Percentiles rank a stretch among this genome's conserved stretches.
These are phyloP conservation scores for Solanum lignicaule DNA, from an alignment of 257 asterid species.

Conservation along the genomic window DNA sequence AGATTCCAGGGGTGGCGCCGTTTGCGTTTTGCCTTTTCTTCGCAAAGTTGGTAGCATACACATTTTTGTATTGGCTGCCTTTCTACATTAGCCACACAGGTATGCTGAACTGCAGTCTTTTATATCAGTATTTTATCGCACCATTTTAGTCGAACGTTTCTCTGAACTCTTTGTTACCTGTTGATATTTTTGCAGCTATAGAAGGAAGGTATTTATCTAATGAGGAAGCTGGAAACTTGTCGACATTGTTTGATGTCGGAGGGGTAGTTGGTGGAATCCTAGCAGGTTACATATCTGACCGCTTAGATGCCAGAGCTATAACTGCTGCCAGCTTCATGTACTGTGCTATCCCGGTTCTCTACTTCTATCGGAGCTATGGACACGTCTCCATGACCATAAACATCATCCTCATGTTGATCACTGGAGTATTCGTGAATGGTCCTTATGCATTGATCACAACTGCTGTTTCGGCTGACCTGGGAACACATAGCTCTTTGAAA, in stretches of 20 bases:
- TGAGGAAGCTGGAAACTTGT: slow-evolving; percentile 84
- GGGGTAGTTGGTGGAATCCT: slow-evolving; percentile 91
- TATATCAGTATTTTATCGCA: not conserved
- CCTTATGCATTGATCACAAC: slow-evolving; percentile 97
- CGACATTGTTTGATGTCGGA: slow-evolving; percentile 87
- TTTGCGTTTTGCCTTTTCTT: slow-evolving; percentile 66
- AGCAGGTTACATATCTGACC: slow-evolving; percentile 88
- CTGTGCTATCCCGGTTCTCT: slow-evolving; percentile 90
- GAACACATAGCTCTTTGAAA: slow-evolving; percentile 86
- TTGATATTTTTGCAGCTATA: slow-evolving; percentile 45
- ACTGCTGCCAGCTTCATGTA: slow-evolving; percentile 98
- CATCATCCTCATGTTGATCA: slow-evolving; percentile 61
- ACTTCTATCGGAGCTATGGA: slow-evolving; percentile 71
- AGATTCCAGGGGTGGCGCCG: slow-evolving; percentile 88
- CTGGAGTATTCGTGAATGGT: slow-evolving; percentile 84
- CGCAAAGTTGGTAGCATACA: slow-evolving; percentile 85
- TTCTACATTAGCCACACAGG: slow-evolving; percentile 97
- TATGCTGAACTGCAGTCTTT: slow-evolving; percentile 1
- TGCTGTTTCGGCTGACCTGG: slow-evolving; percentile 95
- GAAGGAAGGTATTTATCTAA: slow-evolving; percentile 69
- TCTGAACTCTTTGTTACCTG: slow-evolving; percentile 3
- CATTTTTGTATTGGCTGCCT: slow-evolving; percentile 92
- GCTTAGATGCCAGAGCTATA: slow-evolving; percentile 69
- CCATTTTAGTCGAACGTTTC: not conserved
- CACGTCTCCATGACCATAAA: slow-evolving; percentile 64